Conservation (phyloP, 176 grass and related monocot genomes). For the Avena atlantica region DNA sequence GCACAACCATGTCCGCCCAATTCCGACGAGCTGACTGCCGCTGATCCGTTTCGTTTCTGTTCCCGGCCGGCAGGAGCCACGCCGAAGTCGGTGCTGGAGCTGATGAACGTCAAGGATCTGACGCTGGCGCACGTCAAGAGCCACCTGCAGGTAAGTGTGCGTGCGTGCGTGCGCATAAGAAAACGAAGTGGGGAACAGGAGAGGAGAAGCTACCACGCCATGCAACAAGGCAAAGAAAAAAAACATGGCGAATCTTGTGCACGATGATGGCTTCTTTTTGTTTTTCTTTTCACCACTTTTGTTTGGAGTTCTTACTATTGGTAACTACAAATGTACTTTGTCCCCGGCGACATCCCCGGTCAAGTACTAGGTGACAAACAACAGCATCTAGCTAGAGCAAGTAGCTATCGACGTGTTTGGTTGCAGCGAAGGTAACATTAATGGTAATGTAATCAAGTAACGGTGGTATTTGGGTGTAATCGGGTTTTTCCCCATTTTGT, state of each 20-base stretch:
- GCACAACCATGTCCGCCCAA: neutral
- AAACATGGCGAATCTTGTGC: constrained; percentile 40
- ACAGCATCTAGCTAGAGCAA: constrained; percentile 49
- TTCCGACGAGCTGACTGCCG: constrained; percentile 34
- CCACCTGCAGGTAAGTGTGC: constrained; percentile 82
- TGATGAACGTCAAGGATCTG: constrained; percentile 99
- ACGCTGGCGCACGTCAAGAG: constrained; percentile 99
- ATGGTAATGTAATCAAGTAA: too few species aligned
- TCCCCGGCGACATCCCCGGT: constrained; percentile 46
- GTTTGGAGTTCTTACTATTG: constrained; percentile 43
- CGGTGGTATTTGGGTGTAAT: too few species aligned
- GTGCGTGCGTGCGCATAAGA: neutral
- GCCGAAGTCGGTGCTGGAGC: constrained; percentile 96
- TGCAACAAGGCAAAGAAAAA: constrained; percentile 19
- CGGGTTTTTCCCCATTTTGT: too few species aligned
- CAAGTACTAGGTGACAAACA: constrained; percentile 58
- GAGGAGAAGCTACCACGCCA: constrained; percentile 41
- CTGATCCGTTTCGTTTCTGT: neutral
- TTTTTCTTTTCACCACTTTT: constrained; percentile 44
- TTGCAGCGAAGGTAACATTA: too few species aligned
- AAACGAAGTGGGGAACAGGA: neutral
- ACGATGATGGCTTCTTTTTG: constrained; percentile 42
- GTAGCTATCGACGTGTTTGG: too few species aligned
- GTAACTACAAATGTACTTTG: constrained; percentile 50
- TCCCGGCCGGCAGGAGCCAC: constrained; percentile 73